These are phyloP conservation scores for Phytophthora pistaciae DNA, from an alignment of 352 stramenopile genomes.

Conservation along the genomic window DNA sequence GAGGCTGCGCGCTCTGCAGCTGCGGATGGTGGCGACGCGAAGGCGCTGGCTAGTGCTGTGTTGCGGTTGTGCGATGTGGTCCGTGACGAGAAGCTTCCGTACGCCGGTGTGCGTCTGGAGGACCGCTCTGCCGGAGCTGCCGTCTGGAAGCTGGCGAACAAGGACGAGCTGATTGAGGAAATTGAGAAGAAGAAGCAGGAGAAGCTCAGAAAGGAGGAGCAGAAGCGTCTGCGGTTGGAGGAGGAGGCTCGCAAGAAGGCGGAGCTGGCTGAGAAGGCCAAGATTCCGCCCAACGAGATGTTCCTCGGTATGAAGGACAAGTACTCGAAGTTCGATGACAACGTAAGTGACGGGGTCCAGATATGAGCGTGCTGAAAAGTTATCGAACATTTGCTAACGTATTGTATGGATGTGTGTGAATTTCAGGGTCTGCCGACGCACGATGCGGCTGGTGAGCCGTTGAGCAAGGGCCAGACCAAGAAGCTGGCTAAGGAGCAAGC, in stretches of 20 bases:
- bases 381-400: slow-evolving; percentile 10
- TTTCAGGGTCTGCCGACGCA: slow-evolving; percentile 95
- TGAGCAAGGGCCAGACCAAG: slow-evolving; percentile 97
- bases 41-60: slow-evolving; percentile 73
- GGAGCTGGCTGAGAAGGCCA: slow-evolving; percentile 87
- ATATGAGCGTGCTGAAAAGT: neutral
- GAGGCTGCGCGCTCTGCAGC: slow-evolving; percentile 69
- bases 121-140: slow-evolving; percentile 69
- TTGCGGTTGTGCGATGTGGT: slow-evolving; percentile 89
- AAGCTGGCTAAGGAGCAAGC: slow-evolving; percentile 97
- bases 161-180: slow-evolving; percentile 85
- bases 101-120: slow-evolving; percentile 90
- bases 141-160: slow-evolving; percentile 94
- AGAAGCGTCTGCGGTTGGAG: slow-evolving; percentile 75
- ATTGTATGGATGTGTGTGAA: neutral
- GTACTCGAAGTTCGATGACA: slow-evolving; percentile 93
- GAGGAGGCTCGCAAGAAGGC: slow-evolving; percentile 82
- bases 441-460: slow-evolving; percentile 89
- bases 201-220: slow-evolving; percentile 83
- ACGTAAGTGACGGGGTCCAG: slow-evolving; percentile 39
- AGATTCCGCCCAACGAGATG: slow-evolving; percentile 94
- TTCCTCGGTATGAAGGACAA: slow-evolving; percentile 91
- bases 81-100: slow-evolving; percentile 90
- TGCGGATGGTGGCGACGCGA: slow-evolving; percentile 45
- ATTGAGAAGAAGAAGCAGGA: slow-evolving; percentile 80